phyloP scores from a whole-genome alignment of 2,329 filamentous ascomycete genomes.

The Ophiocordyceps camponoti-floridani region DNA sequence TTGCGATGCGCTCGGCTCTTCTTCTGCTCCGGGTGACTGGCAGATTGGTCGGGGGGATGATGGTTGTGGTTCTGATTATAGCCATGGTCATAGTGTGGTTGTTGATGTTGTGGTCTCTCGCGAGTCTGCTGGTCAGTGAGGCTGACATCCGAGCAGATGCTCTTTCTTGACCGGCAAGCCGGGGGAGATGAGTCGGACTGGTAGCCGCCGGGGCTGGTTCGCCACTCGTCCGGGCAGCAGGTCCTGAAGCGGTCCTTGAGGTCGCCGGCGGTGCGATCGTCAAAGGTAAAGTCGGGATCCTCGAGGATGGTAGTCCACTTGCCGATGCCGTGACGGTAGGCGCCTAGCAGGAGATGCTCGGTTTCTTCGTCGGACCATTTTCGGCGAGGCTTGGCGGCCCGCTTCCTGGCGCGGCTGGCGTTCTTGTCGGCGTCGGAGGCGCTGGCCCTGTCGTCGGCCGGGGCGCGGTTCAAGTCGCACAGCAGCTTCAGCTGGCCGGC shows the following conservation, averaged over 20 bases:
- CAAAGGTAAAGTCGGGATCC: slow-evolving; percentile 41
- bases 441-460: slow-evolving; percentile 9
- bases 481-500: slow-evolving; percentile 21
- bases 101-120: too few relatives aligned
- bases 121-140: slow-evolving; percentile 24
- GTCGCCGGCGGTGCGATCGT: slow-evolving; percentile 41
- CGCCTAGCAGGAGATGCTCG: slow-evolving; percentile 40
- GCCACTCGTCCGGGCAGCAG: slow-evolving; percentile 39
- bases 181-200: slow-evolving; percentile 8
- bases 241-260: slow-evolving; percentile 50
- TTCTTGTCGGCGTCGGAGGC: slow-evolving; percentile 13
- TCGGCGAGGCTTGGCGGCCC: slow-evolving; percentile 36
- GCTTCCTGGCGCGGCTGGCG: slow-evolving; percentile 26
- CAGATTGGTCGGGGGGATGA: slow-evolving; percentile 2
- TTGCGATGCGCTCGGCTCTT: slow-evolving; percentile 37
- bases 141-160: slow-evolving; percentile 35
- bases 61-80: too few relatives aligned
- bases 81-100: too few relatives aligned
- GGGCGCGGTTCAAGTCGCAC: slow-evolving; percentile 20
- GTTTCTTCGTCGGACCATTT: slow-evolving; percentile 52
- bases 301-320: slow-evolving; percentile 48
- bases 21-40: slow-evolving; percentile 16
- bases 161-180: slow-evolving; percentile 22
- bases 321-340: slow-evolving; percentile 43
- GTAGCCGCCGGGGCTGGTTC: slow-evolving; percentile 4